Evolutionary conservation across 2,329 filamentous ascomycete genomes (phyloP), one percentile per base, ranked within the genome.

Genomic region (Exserohilum rostratum): DNA sequence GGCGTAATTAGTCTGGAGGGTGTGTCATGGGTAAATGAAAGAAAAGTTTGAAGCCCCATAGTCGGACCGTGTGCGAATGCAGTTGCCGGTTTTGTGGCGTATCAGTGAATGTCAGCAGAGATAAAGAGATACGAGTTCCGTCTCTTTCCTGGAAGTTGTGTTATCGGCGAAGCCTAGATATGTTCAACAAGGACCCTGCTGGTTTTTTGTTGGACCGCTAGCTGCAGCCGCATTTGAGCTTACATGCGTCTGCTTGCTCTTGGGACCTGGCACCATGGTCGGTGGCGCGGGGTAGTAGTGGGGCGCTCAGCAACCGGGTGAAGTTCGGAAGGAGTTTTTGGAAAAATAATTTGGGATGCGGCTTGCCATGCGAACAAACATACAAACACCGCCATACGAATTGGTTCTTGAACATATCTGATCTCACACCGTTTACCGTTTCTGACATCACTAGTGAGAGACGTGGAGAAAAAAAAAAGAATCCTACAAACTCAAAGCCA

Each of bases 241-340:
- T 30, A 17, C 12, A 22, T 33, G 29, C 27, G 9, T 53, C 27
- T 49, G 43, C 5, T 20, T 33, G 20, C 34, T 13, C 25, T 43
- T 52, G 38, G 25, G 30, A 35, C 3, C 20, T 17, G 43, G 25
- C 37, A 34, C 15, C 34, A 12, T 25, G 35, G 37, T 52, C 56
- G 58, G 46, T 53, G 60, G 61, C 55, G 60, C 58, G 61, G 61
- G 61, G 61, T 60, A 58, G 56, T 46, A 54, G 61, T 46, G 59
- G 49, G 51, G 17, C 29, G 29, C 42, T 33, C 17, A 33, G 42
- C 42, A 34, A 18, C 40, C 61, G 61, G 61, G 49, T 34, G 45
- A 62, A 62, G 42, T 51, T 62, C 61, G 59, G 60, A n/a, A 25
- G 33, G 6, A 15, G 25, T 13, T 42, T 29, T 31, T 34, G 39